Base-by-base conservation (phyloP, 2,329 filamentous ascomycete species). In the Alternaria sp. region DNA sequence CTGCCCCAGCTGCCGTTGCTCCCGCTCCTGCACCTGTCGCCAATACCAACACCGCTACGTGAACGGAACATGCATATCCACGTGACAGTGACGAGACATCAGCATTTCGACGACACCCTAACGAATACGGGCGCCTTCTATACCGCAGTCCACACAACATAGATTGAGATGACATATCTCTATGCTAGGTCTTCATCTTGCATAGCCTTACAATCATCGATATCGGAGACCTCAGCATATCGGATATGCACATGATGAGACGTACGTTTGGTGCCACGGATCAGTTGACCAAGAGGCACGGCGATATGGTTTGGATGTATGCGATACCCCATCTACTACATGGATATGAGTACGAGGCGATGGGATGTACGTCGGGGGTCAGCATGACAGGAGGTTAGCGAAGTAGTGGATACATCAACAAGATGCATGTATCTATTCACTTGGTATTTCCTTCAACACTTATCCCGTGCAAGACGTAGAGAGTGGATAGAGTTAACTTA, bases 31-130 rank as follows among this genome's bases (percentile, higher is more conserved):
- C 64, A 10, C 58, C 66, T 15, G 61, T 64, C 17, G 60, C 64
- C 26, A 66, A n/a, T 25, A 26, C 45, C 17, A 59, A 69, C 50
- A 46, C 57, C 15, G 65, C 59, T 17, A 65, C 54, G 32, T 65
- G 62, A 63, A 40, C 9, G 17, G 12, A 4, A 12, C 17, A 5
- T 25, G 9, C 5, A 8, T 25, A 15, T 26, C n/a, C 17, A 21
- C 10, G 17, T 12, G n/a, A n/a, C 25, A 59, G 32, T 5, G 9
- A 50, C 15, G 28, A 43, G 23, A 23, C 32, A 45, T 52, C 6
- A 25, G 30, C 30, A 12, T 21, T 52, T 25, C 19, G 13, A 25
- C 49, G 49, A 36, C 19, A 40, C 17, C 5, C 19, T 28, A 23
- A 15, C 13, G 9, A 9, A n/a, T 9, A 26, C 8, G 19, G 25